A percentile compares a stretch with the other conserved stretches of the same genome.
Conservation (phyloP, 1,284 basidiomycete genomes). For the Trichosporon coremiiforme region DNA sequence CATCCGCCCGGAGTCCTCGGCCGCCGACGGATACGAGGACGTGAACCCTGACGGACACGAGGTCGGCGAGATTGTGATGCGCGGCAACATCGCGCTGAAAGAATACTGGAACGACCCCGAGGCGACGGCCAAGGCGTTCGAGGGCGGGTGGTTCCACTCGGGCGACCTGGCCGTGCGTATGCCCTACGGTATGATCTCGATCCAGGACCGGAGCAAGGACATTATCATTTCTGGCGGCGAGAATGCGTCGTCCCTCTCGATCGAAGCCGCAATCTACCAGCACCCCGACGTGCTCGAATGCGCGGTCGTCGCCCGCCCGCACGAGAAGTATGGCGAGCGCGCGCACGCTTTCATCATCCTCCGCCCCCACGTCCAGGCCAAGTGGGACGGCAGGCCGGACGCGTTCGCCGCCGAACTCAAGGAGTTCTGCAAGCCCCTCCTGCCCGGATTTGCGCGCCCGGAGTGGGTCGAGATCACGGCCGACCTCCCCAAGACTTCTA, state of each 20-base stretch:
- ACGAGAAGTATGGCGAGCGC: conserved; percentile 70
- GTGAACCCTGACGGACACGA: conserved; percentile 30
- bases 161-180: conserved; percentile 82
- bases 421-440: conserved; percentile 26
- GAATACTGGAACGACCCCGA: conserved; percentile 73
- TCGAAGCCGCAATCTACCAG: conserved; percentile 72
- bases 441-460: conserved; percentile 32
- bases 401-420: conserved; percentile 29
- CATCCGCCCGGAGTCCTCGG: conserved; percentile 24
- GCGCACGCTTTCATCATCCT: conserved; percentile 75
- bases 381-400: conserved; percentile 21
- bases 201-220: conserved; percentile 60
- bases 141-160: conserved; percentile 77
- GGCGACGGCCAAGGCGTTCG: conserved; percentile 69
- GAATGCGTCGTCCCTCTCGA: conserved; percentile 82
- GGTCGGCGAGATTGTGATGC: conserved; percentile 32
- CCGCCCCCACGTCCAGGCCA: conserved; percentile 39
- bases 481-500: conserved; percentile 82
- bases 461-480: conserved; percentile 32
- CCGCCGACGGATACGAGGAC: conserved; percentile 29
- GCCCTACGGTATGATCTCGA: conserved; percentile 74
- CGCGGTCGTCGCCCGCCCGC: conserved; percentile 73
- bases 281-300: conserved; percentile 70
- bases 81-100: conserved; percentile 54
- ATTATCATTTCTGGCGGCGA: conserved; percentile 86